Evolutionary conservation across 805 yeast species (phyloP), one percentile per base, ranked within the genome.

Genomic region (Schizosaccharomyces osmophilus): DNA sequence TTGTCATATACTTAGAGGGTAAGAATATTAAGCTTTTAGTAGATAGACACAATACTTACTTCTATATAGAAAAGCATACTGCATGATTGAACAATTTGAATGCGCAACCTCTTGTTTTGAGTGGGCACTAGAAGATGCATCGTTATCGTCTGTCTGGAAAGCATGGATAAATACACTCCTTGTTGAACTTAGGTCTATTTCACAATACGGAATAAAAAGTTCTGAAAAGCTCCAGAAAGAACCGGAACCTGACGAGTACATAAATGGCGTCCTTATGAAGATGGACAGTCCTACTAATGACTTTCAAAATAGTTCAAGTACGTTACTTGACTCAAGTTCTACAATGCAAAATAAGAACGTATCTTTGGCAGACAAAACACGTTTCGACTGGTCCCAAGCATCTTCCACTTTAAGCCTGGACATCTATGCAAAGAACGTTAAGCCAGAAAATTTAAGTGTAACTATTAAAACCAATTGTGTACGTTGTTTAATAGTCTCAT

Each of bases 371-470:
- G 26, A 57, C 26, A 57, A 36, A 57, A 36, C 77, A 48, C 77
- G 77, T 66, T 71, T 73, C n/a, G 89, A 85, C 65, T 85, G 84
- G 82, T 90, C 82, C 72, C 96, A 93, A 70, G 76, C 82, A 17
- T 67, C 73, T 9, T 73, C 73, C 0, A 69, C 70, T 2, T 79
- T 88, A 15, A 81, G 82, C 0, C 74, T 89, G 36, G 80, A 90
- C 1, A 72, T 90, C 5, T 90, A 83, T 67, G 80, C 86, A 59
- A 82, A 84, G 64, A 71, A 74, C 0, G 75, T 79, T 63, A 63
- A 67, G 0, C 59, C 63, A 1, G 42, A 36, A 26, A 39, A 60
- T 13, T 67, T 62, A 15, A 55, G 45, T 26, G 62, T 42, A 13
- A n/a, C 5, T 8, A 17, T 41, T 9, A 11, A 32, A 5, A 26